Conservation (phyloP, 2,329 filamentous ascomycete genomes). For the Calonectria henricotiae region DNA sequence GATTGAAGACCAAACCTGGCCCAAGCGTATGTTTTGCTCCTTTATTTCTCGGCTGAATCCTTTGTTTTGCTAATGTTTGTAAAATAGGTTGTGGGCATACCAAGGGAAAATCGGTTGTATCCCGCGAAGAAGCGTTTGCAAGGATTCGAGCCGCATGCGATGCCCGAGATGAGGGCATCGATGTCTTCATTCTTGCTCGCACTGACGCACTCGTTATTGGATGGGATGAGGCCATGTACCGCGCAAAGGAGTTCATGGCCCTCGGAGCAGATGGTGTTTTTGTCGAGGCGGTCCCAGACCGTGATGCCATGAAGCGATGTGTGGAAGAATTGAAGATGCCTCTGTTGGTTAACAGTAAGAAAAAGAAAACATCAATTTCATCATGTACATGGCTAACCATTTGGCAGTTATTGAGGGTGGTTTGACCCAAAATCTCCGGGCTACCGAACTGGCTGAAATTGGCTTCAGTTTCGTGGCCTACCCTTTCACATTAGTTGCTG, state of each 20-base stretch:
- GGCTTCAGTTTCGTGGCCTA: slow-evolving; percentile 63
- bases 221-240: slow-evolving; percentile 63
- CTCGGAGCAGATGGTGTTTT: slow-evolving; percentile 65
- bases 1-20: slow-evolving; percentile 68
- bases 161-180: slow-evolving; percentile 62
- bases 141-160: slow-evolving; percentile 64
- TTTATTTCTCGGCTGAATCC: no score
- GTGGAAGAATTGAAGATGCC: slow-evolving; percentile 59
- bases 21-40: slow-evolving; percentile 59
- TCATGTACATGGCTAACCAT: background rate
- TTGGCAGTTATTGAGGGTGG: slow-evolving; percentile 54
- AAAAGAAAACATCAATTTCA: background rate
- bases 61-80: background rate
- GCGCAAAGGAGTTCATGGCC: slow-evolving; percentile 60
- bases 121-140: slow-evolving; percentile 63
- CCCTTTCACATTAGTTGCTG: slow-evolving; percentile 63
- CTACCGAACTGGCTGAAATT: slow-evolving; percentile 55
- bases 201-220: slow-evolving; percentile 62
- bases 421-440: slow-evolving; percentile 57
- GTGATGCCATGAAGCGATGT: slow-evolving; percentile 60
- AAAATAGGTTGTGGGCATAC: slow-evolving; percentile 58
- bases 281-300: slow-evolving; percentile 62
- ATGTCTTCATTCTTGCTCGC: slow-evolving; percentile 64
- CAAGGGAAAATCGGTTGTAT: slow-evolving; percentile 64
- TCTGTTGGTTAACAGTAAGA: slow-evolving; percentile 59